These are phyloP conservation scores for Piper longum DNA, from an alignment of 164 flowering plant genomes.

Conservation along the genomic window DNA sequence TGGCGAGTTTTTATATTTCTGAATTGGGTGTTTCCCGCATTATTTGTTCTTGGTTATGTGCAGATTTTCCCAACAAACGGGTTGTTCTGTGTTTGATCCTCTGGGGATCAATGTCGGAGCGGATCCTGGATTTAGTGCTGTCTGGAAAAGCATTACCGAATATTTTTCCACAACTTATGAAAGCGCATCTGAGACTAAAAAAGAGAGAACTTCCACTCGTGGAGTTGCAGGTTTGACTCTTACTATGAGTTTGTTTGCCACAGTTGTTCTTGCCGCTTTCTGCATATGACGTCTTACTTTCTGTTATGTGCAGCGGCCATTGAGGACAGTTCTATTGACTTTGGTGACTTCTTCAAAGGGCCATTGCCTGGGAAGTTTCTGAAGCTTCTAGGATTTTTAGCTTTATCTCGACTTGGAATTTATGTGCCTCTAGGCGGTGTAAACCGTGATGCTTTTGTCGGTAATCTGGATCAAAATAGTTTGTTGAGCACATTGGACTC, in stretches of 20 bases:
- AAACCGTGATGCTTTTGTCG: slow-evolving; percentile 83
- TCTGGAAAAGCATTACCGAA: slow-evolving; percentile 37
- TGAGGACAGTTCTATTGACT: slow-evolving; percentile 94
- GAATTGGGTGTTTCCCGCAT: slow-evolving; percentile 2
- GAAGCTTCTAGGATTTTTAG: slow-evolving; percentile 73
- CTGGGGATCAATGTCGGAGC: slow-evolving; percentile 50
- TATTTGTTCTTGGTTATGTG: slow-evolving; percentile 8
- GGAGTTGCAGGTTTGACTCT: slow-evolving; percentile 71
- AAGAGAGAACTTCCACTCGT: slow-evolving; percentile 50
- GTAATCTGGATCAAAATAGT: slow-evolving; percentile 91
- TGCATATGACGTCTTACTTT: slow-evolving; percentile 4
- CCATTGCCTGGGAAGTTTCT: slow-evolving; percentile 96
- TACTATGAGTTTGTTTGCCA: neutral
- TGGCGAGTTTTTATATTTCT: neutral
- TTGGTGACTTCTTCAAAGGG: slow-evolving; percentile 98
- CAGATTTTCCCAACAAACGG: slow-evolving; percentile 25
- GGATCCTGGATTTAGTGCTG: slow-evolving; percentile 20
- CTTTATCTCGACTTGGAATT: slow-evolving; percentile 80
- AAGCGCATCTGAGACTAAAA: slow-evolving; percentile 56
- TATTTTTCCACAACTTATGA: slow-evolving; percentile 38
- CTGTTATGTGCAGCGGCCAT: slow-evolving; percentile 68
- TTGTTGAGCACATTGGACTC: slow-evolving; percentile 85
- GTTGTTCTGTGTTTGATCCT: slow-evolving; percentile 66
- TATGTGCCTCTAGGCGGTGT: slow-evolving; percentile 98
- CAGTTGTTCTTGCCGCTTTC: too few relatives aligned